Evolutionary conservation across 495 filamentous ascomycete genomes (phyloP), one percentile per base, ranked within the genome.

Genomic region (Penicillium tannophilum): DNA sequence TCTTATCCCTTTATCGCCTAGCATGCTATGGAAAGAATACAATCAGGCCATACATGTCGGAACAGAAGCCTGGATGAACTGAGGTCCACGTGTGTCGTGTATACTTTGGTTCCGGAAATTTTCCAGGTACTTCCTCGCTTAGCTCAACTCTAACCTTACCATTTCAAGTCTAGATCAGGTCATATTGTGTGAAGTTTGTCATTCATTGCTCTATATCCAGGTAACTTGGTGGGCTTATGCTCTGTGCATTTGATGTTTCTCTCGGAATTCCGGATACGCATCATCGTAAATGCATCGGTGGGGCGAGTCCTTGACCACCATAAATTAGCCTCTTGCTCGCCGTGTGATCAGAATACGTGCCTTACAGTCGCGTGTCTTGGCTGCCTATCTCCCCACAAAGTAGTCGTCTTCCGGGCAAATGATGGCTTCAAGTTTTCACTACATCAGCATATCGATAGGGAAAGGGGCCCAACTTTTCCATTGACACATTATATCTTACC

Each of bases 1-100:
- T 16, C 52, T 53, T 59, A 23, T 63, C 56, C 53, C 28, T 11
- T 52, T 64, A 46, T 35, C 44, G 61, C 58, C 54, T 63, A 61
- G 54, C 44, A 61, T 47, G 20, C 20, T 23, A 23, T 23, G n/a
- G 23, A 24, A 7, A 54, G 16, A 30, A 17, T 1, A 30, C 36
- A 11, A 41, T n/a, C 14, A 44, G 52, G 9, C 7, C 35, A 26
- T 8, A 42, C 5, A 43, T 16, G 10, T 23, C 11, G 4, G 20
- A 23, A 39, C 49, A 26, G 31, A 7, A 39, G 20, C 20, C 20
- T 23, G 20, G 20, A 23, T 23, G 20, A 23, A 23, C 20, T 23
- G 20, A 23, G 20, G 26, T 17, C 31, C 31, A 33, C n/a, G 46
- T 26, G 24, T 30, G 10, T 16, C 46, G 46, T 49, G 16, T 47